Conservation (phyloP, 192 early-diverging fungal genomes). For the Podila epigama region DNA sequence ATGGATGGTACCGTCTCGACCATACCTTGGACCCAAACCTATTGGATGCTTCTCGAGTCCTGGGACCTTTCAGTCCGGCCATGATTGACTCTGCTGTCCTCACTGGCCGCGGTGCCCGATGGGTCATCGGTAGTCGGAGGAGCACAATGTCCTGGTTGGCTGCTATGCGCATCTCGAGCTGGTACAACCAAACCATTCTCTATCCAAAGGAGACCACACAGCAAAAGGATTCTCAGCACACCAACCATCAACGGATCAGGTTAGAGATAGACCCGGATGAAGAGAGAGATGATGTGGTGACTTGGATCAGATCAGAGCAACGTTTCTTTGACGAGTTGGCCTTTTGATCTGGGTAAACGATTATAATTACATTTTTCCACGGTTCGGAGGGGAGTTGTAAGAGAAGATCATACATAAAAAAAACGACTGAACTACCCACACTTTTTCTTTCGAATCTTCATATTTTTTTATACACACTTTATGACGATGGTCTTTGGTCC, state of each 20-base stretch:
- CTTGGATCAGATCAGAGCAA: neutral
- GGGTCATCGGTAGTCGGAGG: constrained; percentile 34
- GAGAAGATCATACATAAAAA: too few species aligned
- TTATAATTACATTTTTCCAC: too few species aligned
- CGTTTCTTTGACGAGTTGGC: neutral
- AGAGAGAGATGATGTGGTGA: neutral
- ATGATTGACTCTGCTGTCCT: constrained; percentile 37
- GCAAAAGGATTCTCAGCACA: neutral
- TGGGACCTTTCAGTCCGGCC: constrained; percentile 36
- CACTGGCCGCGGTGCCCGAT: constrained; percentile 26
- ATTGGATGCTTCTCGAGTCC: constrained; percentile 19
- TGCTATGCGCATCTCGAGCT: constrained; percentile 20
- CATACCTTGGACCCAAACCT: constrained; percentile 16
- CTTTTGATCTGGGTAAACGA: neutral
- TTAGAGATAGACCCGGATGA: neutral
- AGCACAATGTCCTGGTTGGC: constrained; percentile 46
- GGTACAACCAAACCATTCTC: constrained; percentile 21
- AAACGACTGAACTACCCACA: too few species aligned
- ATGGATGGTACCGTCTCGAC: constrained; percentile 45
- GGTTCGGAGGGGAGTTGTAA: too few species aligned
- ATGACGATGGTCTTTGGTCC: too few species aligned
- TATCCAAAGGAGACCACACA: constrained; percentile 10
- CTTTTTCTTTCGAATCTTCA: too few species aligned
- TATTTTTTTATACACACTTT: too few species aligned
- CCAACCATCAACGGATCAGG: neutral